Base-by-base conservation (phyloP, 108 stramenopile species). In the Asterionellopsis glacialis region DNA sequence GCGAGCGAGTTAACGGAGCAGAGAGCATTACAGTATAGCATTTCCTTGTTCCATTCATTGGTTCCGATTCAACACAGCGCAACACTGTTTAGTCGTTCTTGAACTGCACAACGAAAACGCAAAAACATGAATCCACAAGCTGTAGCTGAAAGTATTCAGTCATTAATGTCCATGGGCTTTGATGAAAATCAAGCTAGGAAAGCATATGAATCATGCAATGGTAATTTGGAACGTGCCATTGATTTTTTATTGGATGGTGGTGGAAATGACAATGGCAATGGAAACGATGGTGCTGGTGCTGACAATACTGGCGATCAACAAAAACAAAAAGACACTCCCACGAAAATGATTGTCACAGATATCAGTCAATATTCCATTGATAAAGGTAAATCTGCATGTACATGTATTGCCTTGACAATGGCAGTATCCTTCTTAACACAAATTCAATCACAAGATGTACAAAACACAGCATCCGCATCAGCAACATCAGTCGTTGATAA, bases 361-460 rank as follows among this genome's bases (percentile, higher is more conserved):
- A 57, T 67, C 7, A 80, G 77, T 49, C 90, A 91, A 53, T 91
- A 91, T 60, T 75, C 57, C 15, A 43, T 73, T 52, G 68, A 73
- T 15, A 45, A 69, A 23, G 83, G 90, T 51, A 60, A 80, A 64
- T 85, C 84, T 18, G 86, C 86, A 7, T 91, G 90, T 33, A 91
- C 90, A 16, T 79, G 80, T 43, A 91, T 91, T 42, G 84, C 90
- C 16, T 61, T 91, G 53, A 80, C 73, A 0, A 72, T 74, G 45
- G 90, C 86, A n/a, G 51, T 56, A 11, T 51, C 63, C 9, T 59
- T 75, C 38, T 45, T 83, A 53, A 7, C 16, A 53, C 47, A 38
- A 48, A 16, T 44, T 19, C 33, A 33, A 2, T 2, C 5, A 33
- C 7, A 33, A 33, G 33, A 7, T n/a, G n/a, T n/a, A n/a, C n/a